Percentiles rank a stretch among this genome's conserved stretches.
Conservation (phyloP, 108 stramenopile genomes). For the Stephanodiscus triporus region DNA sequence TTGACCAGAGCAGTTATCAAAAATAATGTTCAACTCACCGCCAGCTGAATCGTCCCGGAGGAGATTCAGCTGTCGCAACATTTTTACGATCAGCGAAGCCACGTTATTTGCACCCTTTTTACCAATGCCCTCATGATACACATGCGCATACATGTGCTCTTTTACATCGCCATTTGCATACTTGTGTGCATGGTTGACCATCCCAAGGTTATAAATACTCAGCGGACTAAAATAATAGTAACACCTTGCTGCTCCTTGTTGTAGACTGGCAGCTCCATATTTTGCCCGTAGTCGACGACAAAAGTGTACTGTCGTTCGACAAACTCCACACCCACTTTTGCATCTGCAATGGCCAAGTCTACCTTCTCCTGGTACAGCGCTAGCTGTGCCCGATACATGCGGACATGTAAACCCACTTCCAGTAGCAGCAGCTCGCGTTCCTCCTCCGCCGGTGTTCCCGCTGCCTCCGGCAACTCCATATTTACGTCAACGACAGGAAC, state of each 20-base stretch:
- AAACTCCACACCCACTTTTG: neutral
- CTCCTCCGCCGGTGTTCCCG: no score
- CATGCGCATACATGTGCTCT: neutral
- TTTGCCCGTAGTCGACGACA: no score
- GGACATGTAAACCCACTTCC: neutral
- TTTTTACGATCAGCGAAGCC: slow-evolving; percentile 23
- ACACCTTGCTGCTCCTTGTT: slow-evolving; percentile 22
- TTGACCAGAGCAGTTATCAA: no score
- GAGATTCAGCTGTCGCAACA: neutral
- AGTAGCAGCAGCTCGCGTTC: neutral
- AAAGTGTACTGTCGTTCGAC: neutral
- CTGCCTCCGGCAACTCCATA: no score
- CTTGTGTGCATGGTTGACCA: slow-evolving; percentile 4
- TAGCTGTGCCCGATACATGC: neutral
- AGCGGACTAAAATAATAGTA: slow-evolving; percentile 18
- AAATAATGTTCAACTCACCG: no score
- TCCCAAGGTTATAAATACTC: slow-evolving; percentile 13
- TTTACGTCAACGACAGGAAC: no score
- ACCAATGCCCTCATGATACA: neutral
- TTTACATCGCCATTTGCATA: no score
- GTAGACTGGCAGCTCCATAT: no score
- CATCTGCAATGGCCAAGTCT: neutral
- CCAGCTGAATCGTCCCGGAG: slow-evolving; percentile 4
- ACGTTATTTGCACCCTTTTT: neutral
- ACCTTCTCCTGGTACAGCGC: neutral